Evolutionary conservation across 2,329 filamentous ascomycete genomes (phyloP), one percentile per base, ranked within the genome.

Genomic region (Fusarium denticulatum): DNA sequence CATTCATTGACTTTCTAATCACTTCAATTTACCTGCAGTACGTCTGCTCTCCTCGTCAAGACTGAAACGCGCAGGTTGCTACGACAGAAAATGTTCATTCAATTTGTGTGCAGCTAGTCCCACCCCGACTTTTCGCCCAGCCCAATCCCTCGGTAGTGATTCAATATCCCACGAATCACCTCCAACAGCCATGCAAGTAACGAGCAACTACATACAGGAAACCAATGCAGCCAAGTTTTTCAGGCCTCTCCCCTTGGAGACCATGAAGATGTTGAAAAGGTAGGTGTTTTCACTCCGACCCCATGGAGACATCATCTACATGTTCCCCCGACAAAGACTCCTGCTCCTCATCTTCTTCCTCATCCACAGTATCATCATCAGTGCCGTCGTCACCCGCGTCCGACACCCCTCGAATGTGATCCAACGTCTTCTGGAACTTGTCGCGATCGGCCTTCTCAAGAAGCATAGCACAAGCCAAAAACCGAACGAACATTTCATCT

Each of bases 201-300:
- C 16, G 3, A 45, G n/a, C 11, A 20, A 20, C 42, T 45, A 26
- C 42, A 26, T 26, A 45, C 42, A 45, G 0, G 1, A 45, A 9
- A 12, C 7, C 24, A 20, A 26, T 14, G 24, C 6, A 20, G 5
- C 7, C 5, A 20, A 12, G 12, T 4, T 0, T 8, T 5, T 18
- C 6, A 12, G n/a, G 6, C 12, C 6, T 24, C 24, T 3, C 12
- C 12, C 12, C 24, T 8, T 26, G 16, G 42, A 10, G 5, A 10
- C 16, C 16, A 6, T 9, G 0, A 24, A 26, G 9, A 18, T 18
- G 7, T 12, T 13, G 9, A 11, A 13, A 0, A 26, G 11, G n/a
- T 13, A 13, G 8, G 11, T 4, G 42, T 4, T 26, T n/a, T 45
- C 4, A 45, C 1, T 20, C 42, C 24, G 24, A 7, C 16, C 8